Evolutionary conservation across 805 yeast species (phyloP), one percentile per base, ranked within the genome.

Genomic region (Wickerhamiella bombiphila): DNA sequence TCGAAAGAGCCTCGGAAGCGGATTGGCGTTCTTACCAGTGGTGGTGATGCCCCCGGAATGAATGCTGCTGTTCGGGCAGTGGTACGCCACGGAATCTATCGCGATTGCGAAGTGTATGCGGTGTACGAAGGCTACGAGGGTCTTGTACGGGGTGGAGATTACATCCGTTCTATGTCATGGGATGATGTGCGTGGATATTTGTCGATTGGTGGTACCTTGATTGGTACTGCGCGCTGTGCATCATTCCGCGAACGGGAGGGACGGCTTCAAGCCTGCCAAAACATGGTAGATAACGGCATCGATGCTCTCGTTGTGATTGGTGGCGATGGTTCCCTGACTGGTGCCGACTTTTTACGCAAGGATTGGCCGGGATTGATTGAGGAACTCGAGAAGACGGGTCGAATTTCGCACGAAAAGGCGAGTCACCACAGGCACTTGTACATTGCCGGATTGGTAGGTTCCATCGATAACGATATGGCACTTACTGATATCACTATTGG

Each of bases 11-110:
- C 43, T 18, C 45, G 48, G 26, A 54, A 74, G 59, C 72, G 74
- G 48, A 81, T 91, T 46, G 98, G 93, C 3, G 91, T 91, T 36
- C 85, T 91, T 88, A 91, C 97, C 4, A 82, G 94, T 1, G 98
- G 98, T 50, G 98, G 99, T 60, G 99, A 91, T 57, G 80, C 97
- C 37, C 98, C 93, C 22, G 99, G 99, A 52, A 91, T 91, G 98
- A 83, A 85, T 60, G 88, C 96, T 3, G 81, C 77, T 20, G 98
- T 91, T 5, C 70, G 98, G 45, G 94, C 97, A 0, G 93, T 91
- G 42, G 94, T 88, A 6, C 72, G 98, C 51, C 74, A 95, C 2
- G 94, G 94, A 44, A 82, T 91, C 46, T 72, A 66, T 63, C 68
- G 74, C 41, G 86, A 80, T 14, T 91, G 97, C 64, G 93, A 85